Evolutionary conservation across 345 rosid genomes (phyloP).

Genomic region (Balakata baccata): DNA sequence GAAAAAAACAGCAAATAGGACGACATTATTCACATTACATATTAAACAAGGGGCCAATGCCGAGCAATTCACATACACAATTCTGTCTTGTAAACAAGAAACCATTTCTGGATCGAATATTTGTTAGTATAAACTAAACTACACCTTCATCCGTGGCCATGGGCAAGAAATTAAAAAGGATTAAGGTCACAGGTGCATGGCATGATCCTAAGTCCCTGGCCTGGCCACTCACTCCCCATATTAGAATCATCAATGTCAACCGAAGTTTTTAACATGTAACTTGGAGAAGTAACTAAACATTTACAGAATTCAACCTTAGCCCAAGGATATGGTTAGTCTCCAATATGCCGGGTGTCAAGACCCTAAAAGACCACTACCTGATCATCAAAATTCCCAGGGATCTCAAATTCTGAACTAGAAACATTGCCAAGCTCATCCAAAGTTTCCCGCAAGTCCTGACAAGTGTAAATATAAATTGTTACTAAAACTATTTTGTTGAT

Average conservation of each 20-base stretch:
- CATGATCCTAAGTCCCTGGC: slow-evolving; percentile 19
- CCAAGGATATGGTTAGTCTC: slow-evolving; percentile 18
- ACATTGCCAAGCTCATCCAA: slow-evolving; percentile 42
- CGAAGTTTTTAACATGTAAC: slow-evolving; percentile 17
- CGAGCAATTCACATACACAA: slow-evolving; percentile 5
- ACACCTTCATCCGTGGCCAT: slow-evolving; percentile 13
- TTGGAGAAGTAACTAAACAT: background rate
- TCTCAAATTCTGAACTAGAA: slow-evolving; percentile 51
- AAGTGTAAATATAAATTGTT: slow-evolving; percentile 5
- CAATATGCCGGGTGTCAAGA: slow-evolving; percentile 20
- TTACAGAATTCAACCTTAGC: slow-evolving; percentile 8
- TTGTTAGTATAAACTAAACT: slow-evolving; percentile 29
- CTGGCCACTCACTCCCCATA: slow-evolving; percentile 27
- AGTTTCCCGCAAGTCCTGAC: slow-evolving; percentile 43
- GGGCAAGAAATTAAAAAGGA: background rate
- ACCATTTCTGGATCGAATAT: slow-evolving; percentile 7
- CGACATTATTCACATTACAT: slow-evolving; percentile 9
- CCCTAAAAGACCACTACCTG: slow-evolving; percentile 36
- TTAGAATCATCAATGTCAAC: slow-evolving; percentile 32
- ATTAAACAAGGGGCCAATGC: background rate
- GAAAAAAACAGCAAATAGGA: background rate
- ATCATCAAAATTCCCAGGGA: slow-evolving; percentile 43
- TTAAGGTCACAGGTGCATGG: too few relatives aligned
- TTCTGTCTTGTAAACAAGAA: slow-evolving; percentile 14
- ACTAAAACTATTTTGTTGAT: background rate